These are phyloP conservation scores for Spatholobus suberectus DNA, from an alignment of 306 rosid species.

Conservation along the genomic window DNA sequence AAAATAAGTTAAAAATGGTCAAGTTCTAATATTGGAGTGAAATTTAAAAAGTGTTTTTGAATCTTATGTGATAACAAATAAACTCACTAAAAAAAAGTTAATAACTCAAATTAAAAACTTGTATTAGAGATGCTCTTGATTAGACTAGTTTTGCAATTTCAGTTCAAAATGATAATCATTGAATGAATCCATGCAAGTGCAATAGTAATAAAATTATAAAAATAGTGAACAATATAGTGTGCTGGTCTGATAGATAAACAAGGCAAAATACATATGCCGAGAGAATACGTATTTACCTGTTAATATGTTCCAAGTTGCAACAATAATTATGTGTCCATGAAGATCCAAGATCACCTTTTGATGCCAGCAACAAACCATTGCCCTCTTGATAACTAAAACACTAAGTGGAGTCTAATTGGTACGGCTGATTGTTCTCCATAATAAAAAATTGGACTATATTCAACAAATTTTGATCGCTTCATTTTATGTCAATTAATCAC, in stretches of 20 bases:
- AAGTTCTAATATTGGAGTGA: too few species aligned
- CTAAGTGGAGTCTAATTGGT: not conserved
- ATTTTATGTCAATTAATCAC: conserved; percentile 45
- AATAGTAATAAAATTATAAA: not conserved
- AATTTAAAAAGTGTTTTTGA: too few species aligned
- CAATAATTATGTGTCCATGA: not conserved
- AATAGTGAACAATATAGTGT: not conserved
- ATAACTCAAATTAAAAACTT: too few species aligned
- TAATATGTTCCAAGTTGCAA: not conserved
- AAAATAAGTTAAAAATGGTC: too few species aligned
- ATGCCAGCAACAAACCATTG: conserved; percentile 12
- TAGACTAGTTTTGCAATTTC: not conserved
- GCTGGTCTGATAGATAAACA: conserved; percentile 13
- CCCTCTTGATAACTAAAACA: conserved; percentile 21
- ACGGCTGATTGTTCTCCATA: conserved; percentile 21
- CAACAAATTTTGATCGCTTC: conserved; percentile 29
- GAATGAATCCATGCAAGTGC: conserved; percentile 19
- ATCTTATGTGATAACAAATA: too few species aligned
- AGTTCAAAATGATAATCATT: not conserved
- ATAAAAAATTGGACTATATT: conserved; percentile 11
- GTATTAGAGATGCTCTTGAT: too few species aligned
- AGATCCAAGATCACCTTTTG: not conserved
- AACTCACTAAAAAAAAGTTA: too few species aligned
- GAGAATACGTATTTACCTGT: conserved; percentile 32
- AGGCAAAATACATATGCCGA: too few species aligned